Evolutionary conservation across 2,329 filamentous ascomycete species (phyloP).

Genomic region (Trichoderma aggressivum): DNA sequence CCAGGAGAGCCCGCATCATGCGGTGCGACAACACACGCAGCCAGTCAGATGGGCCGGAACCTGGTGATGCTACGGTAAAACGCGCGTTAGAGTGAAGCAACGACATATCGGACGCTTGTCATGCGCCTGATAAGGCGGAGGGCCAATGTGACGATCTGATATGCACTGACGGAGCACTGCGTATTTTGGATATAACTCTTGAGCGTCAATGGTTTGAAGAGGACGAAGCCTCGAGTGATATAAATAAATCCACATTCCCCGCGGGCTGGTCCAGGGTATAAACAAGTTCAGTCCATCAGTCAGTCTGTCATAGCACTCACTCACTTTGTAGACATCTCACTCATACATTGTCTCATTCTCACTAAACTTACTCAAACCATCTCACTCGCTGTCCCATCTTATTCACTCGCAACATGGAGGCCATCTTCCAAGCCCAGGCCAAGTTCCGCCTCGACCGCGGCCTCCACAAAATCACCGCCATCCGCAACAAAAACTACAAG

Average conservation of each 20-base stretch:
- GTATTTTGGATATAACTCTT: not conserved
- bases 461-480: not conserved
- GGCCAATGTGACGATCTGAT: not conserved
- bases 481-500: conserved; percentile 15
- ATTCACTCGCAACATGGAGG: not conserved
- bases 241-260: not conserved
- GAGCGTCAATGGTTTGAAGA: not conserved
- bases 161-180: not conserved
- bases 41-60: not conserved
- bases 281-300: not conserved
- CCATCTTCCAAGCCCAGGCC: conserved; percentile 2
- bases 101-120: not conserved
- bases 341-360: too few species aligned
- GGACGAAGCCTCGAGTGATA: not conserved
- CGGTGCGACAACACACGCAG: not conserved
- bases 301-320: not conserved
- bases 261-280: not conserved
- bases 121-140: not conserved
- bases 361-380: too few species aligned
- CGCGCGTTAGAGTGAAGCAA: not conserved
- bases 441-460: conserved; percentile 10
- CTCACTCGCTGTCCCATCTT: too few species aligned
- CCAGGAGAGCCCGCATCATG: not conserved
- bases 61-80: not conserved
- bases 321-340: too few species aligned